phyloP scores from a whole-genome alignment of 2,329 filamentous ascomycete species.

The Huntiella moniliformis region DNA sequence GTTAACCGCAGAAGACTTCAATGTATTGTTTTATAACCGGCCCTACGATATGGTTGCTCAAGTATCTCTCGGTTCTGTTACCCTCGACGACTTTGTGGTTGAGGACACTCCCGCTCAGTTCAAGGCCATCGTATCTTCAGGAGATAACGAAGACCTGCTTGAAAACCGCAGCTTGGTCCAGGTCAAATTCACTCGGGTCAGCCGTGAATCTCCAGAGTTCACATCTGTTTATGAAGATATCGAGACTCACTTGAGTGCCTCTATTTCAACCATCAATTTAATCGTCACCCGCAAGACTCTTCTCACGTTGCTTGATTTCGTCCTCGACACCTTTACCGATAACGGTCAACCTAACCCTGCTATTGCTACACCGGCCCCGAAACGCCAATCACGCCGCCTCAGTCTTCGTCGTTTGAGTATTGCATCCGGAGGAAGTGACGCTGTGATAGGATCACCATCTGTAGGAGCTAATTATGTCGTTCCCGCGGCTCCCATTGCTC shows the following conservation, averaged over 20 bases:
- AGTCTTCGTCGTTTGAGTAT: conserved; percentile 8
- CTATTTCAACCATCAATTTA: conserved; percentile 87
- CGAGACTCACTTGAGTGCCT: conserved; percentile 78
- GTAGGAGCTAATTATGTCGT: not conserved
- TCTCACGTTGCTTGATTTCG: conserved; percentile 81
- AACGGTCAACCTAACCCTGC: conserved; percentile 21
- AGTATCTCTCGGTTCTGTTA: conserved; percentile 69
- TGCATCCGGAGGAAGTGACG: conserved; percentile 8
- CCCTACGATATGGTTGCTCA: conserved; percentile 88
- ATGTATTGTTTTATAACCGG: conserved; percentile 70
- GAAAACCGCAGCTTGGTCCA: conserved; percentile 67
- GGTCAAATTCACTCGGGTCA: conserved; percentile 79
- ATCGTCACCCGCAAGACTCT: conserved; percentile 87
- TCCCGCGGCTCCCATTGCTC: not conserved
- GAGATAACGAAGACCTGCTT: conserved; percentile 49
- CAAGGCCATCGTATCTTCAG: conserved; percentile 90
- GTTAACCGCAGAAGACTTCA: conserved; percentile 74
- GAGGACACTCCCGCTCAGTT: conserved; percentile 78
- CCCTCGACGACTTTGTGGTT: conserved; percentile 75
- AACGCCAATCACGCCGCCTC: not conserved
- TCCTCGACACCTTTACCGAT: conserved; percentile 74
- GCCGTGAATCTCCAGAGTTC: conserved; percentile 81
- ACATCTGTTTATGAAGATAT: conserved; percentile 81
- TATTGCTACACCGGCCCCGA: not conserved
- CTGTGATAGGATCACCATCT: not conserved